phyloP scores from a whole-genome alignment of 441 rosid genomes.

The Gossypium schwendimanii region DNA sequence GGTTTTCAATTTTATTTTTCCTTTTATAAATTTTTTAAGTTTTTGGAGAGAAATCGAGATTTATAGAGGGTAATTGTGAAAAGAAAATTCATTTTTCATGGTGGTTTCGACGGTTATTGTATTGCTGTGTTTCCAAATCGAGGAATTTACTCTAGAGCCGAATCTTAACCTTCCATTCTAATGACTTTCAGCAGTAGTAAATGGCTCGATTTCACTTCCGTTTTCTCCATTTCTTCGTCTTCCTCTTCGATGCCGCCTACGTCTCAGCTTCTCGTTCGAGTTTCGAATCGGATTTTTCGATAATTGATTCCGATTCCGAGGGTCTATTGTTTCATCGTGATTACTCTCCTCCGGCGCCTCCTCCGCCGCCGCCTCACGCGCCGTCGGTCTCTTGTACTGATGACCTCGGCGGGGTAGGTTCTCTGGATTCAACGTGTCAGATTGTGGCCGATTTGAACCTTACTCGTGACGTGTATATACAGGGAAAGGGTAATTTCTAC shows the following conservation, averaged over 20 bases:
- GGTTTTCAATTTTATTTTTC: slow-evolving; percentile 15
- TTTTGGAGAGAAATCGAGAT: not conserved
- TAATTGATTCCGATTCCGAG: slow-evolving; percentile 38
- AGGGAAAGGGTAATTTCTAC: slow-evolving; percentile 72
- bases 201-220: slow-evolving; percentile 52
- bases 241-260: slow-evolving; percentile 22
- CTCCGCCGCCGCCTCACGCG: slow-evolving; percentile 87
- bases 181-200: slow-evolving; percentile 39
- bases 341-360: slow-evolving; percentile 85
- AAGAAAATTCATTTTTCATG: slow-evolving; percentile 12
- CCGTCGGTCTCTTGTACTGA: slow-evolving; percentile 79
- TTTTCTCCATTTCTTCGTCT: not conserved
- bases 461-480: slow-evolving; percentile 71
- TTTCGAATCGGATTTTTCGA: slow-evolving; percentile 28
- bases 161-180: slow-evolving; percentile 33
- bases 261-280: slow-evolving; percentile 19
- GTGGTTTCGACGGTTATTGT: slow-evolving; percentile 21
- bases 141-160: slow-evolving; percentile 23
- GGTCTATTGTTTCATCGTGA: slow-evolving; percentile 59
- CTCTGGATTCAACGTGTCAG: slow-evolving; percentile 73
- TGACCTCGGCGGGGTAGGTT: slow-evolving; percentile 84
- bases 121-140: slow-evolving; percentile 21
- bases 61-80: not conserved
- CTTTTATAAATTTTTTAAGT: not conserved
- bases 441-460: slow-evolving; percentile 77